Evolutionary conservation across 768 basidiomycete genomes (phyloP), one percentile per base, ranked within the genome.

Genomic region (Panaeolus cyanescens): DNA sequence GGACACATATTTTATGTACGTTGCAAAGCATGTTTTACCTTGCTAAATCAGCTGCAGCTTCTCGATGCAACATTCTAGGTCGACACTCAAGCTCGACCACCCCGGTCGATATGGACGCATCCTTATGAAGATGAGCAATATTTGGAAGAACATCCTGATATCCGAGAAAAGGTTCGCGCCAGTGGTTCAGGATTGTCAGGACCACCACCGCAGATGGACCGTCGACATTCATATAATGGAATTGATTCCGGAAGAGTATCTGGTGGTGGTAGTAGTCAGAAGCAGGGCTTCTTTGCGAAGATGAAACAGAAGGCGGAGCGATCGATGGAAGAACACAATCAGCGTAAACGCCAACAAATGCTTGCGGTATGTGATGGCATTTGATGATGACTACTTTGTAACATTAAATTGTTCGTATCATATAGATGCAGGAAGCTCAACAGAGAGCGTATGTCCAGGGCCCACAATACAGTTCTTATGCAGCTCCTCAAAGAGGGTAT

Each of bases 91-190:
- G 83, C 85, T 0, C 76, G 71, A 7, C 90, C 91, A 7, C 84
- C 88, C 1, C 83, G 90, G 0, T 79, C 85, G 0, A 90, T 85
- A 66, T 92, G 90, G 91, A 78, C 79, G 1, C 89, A 92, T 67
- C 90, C 91, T 1, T 84, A 84, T 60, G 87, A 91, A 59, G 89
- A 91, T 68, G 83, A 86, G 50, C 78, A 84, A 56, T 91, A 81
- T 71, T 77, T 89, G n/a, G 65, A 61, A 4, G 80, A 83, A 50
- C 82, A 88, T 62, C 84, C 87, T 7, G 80, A 84, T 4, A 63
- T 75, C 7, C 71, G 69, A 58, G 74, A 80, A 59, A 80, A 81
- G 62, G 65, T 76, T 17, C 57, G 59, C 28, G 50, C 34, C 19
- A 45, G 60, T 17, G 50, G 42, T 10, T 57, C 53, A 4, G 60